Base-by-base conservation (phyloP, 768 basidiomycete genomes). In the Cyathus striatus region DNA sequence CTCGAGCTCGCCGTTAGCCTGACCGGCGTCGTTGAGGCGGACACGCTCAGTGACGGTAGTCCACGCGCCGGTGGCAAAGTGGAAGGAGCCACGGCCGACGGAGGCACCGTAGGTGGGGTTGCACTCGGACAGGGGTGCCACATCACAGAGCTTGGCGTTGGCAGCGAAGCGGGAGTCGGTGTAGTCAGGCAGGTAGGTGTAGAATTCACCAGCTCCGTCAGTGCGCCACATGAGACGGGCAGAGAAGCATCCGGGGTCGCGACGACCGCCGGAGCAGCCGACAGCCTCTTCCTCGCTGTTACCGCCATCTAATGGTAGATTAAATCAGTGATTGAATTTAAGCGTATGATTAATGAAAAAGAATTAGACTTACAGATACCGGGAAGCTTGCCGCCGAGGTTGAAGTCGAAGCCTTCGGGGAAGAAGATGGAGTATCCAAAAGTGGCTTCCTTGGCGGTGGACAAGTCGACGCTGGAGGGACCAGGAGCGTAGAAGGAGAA, bases 401-500 rank as follows among this genome's bases (percentile, higher is more conserved):
- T 68, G 63, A 75, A 86, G n/a, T 70, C 69, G 57, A 83, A 86
- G 22, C 75, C 83, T 12, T 69, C 56, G 23, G 72, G 63, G 63
- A 87, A 84, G 64, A 65, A 80, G 23, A 83, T 74, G 1, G 79
- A 76, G 63, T 76, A 76, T 0, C 66, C 75, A 50, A 87, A 75
- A 2, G 79, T 79, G 10, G 78, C 76, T 50, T 86, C 83, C 56
- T 78, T 82, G 16, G 82, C 86, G 3, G 61, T 72, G 40, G 70
- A 71, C 46, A 84, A 62, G 56, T 79, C 73, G 36, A 80, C 67
- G 47, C 59, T 51, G 25, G 49, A 23, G 5, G 79, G 76, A 2
- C 83, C 85, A 32, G 74, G 72, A 34, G 83, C 73, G 59, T 88
- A 87, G 72, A 87, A 84, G 16, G 81, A 83, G 56, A 85, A 64